Evolutionary conservation across 2,329 filamentous ascomycete genomes (phyloP), one percentile per base, ranked within the genome.

Genomic region (Talaromyces sp.): DNA sequence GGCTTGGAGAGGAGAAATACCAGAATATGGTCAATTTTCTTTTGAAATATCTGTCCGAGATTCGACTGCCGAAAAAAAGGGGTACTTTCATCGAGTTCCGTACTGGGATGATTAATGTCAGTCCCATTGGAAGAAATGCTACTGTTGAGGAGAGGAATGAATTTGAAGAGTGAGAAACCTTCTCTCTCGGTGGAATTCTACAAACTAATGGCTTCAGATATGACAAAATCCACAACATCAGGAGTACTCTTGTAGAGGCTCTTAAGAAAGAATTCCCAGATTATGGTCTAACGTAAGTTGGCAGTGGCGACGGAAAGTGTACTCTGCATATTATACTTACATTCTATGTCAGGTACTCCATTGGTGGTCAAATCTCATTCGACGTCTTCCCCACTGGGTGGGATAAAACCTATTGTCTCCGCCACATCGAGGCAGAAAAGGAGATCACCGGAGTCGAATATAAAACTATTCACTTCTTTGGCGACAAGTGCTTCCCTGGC

Each of bases 321-420:
- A 35, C 33, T 11, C 10, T 35, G 5, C 28, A 35, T 2, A 33
- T 33, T 21, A 17, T 33, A 19, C 45, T 48, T 8, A 48, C 17
- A 21, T 3, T 48, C 10, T 19, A 41, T 39, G 52, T 62, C 61
- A 92, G 89, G 41, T 97, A 88, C 81, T 93, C 91, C 63, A 96
- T 99, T 68, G 94, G 94, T 66, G 94, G 94, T 55, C 91, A 97
- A 73, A 97, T 99, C 76, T 97, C 92, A 60, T 99, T 99, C 75
- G 94, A 99, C 72, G 89, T 97, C 68, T 99, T 99, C 83, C 94
- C 94, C 63, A 84, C 80, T 2, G 94, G 94, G 70, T 99, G 94
- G 94, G 94, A 99, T 79, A 99, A 97, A 86, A 96, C 90, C 9
- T 99, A 96, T 82, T 97, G 92, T 79, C 81, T 97, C 65, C 80